Base-by-base conservation (phyloP, 73 alveolate genomes). In the Urostyla sp. region DNA sequence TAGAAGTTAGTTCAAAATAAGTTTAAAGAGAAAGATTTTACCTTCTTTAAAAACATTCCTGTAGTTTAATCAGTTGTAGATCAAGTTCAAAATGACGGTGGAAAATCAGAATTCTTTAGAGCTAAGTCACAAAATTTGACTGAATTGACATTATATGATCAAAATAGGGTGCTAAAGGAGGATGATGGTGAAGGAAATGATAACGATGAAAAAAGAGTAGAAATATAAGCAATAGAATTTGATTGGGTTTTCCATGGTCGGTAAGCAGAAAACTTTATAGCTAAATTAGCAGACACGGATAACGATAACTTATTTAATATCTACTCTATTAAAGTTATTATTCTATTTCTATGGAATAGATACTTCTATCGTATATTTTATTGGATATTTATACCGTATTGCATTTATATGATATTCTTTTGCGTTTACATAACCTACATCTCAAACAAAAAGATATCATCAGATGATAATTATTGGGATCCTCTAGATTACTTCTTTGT, bases 201-300 rank as follows among this genome's bases (percentile, higher is more conserved):
- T n/a, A 28, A 23, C 6, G 58, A 63, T 5, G 30, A 26, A 0
- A 63, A 63, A 63, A 63, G 79, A 63, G 79, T 63, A n/a, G 79
- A 63, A 38, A 63, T 60, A 8, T 63, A 43, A 21, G 79, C 79
- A n/a, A 48, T 63, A 1, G 79, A 63, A 40, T 63, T 63, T 63
- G 79, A 63, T 63, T 63, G 79, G 79, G 44, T 63, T 6, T 63
- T 63, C 26, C 37, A 60, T 43, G 79, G 79, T 4, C 27, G 44
- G 24, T 43, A 63, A 43, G 79, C 79, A 1, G 26, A 43, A 13
- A 63, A 60, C 24, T 63, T 63, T 63, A 63, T 63, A 10, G 79
- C 37, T 23, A 57, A 63, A 43, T 32, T 63, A 2, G 79, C 79
- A 13, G 61, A 63, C 26, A 37, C 23, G 21, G 79, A 57, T 7